These are phyloP conservation scores for Pisolithus marmoratus DNA, from an alignment of 768 basidiomycete species.

Conservation along the genomic window DNA sequence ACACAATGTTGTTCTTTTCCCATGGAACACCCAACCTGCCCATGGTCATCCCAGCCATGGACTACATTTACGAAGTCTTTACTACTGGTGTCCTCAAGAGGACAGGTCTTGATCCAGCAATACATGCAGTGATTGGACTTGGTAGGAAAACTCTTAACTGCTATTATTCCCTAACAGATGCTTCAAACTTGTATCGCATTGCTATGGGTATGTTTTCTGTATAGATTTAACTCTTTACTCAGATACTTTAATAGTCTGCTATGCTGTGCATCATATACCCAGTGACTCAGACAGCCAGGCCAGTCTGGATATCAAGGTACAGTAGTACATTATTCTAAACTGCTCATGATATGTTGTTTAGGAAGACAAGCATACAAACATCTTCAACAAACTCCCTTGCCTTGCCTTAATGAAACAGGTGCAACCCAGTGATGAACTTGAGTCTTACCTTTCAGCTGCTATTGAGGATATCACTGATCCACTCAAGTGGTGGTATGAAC, in stretches of 20 bases:
- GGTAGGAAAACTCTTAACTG: too few species aligned
- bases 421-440: not conserved
- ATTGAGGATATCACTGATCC: not conserved
- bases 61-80: conserved; percentile 23
- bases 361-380: not conserved
- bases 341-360: not conserved
- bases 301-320: not conserved
- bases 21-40: conserved; percentile 14
- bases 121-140: too few species aligned
- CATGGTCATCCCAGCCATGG: conserved; percentile 30
- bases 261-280: not conserved
- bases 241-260: conserved; percentile 12
- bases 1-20: conserved; percentile 23
- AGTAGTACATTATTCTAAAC: too few species aligned
- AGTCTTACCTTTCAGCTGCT: not conserved
- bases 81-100: not conserved
- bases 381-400: conserved; percentile 1
- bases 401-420: not conserved
- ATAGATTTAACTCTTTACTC: too few species aligned
- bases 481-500: not conserved
- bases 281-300: not conserved
- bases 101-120: not conserved
- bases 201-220: too few species aligned
- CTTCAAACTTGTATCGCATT: too few species aligned
- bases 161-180: too few species aligned